These are phyloP conservation scores for Colletotrichum sp. DNA, from an alignment of 2,329 filamentous ascomycete species.

Conservation along the genomic window DNA sequence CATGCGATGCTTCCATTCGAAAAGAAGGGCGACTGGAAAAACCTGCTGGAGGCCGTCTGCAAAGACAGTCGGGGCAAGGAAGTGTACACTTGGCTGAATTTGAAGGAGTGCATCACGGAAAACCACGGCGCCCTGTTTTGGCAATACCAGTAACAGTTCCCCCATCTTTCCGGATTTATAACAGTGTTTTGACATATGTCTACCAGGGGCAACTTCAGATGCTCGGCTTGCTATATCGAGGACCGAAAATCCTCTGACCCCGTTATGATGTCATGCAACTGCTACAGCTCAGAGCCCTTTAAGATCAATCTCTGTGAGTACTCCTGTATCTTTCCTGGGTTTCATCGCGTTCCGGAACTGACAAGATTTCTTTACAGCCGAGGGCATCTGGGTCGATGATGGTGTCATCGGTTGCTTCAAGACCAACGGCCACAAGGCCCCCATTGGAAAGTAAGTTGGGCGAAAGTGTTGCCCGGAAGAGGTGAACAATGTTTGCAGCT, in stretches of 20 bases:
- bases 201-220: neutral
- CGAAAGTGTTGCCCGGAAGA: fast-evolving
- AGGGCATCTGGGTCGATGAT: neutral
- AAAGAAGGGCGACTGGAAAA: too few species aligned
- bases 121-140: neutral
- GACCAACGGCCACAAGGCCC: neutral
- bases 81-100: neutral
- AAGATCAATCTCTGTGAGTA: neutral
- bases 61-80: neutral
- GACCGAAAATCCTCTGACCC: neutral
- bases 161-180: neutral
- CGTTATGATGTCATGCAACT: too few species aligned
- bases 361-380: fast-evolving
- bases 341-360: neutral
- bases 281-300: too few species aligned
- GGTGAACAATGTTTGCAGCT: too few species aligned
- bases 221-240: too few species aligned
- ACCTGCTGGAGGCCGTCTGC: neutral
- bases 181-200: neutral
- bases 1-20: neutral
- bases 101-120: neutral
- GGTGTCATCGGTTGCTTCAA: neutral
- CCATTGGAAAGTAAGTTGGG: neutral
- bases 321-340: fast-evolving
- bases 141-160: neutral